Percentiles rank a stretch among this genome's conserved stretches.
phyloP scores from a whole-genome alignment of 805 yeast genomes.

The Dipodascopsis tothii region DNA sequence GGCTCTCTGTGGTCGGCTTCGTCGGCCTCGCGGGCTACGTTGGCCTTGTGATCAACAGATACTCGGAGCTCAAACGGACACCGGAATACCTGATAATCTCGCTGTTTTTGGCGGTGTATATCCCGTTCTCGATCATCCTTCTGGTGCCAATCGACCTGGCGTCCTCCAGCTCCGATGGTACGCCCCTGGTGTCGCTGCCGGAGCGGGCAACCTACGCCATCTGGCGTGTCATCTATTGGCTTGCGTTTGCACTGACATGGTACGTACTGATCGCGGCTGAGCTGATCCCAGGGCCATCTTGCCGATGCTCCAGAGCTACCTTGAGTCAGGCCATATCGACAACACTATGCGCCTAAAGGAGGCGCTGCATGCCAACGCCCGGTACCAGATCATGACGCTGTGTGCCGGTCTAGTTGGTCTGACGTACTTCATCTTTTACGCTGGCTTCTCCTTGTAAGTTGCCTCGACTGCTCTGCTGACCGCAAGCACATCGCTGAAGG shows the following conservation, averaged over 20 bases:
- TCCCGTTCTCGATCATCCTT: constrained; percentile 68
- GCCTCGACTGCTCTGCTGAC: neutral
- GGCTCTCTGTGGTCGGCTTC: constrained; percentile 26
- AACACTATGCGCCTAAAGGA: constrained; percentile 43
- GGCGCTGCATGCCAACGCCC: constrained; percentile 49
- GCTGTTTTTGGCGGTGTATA: constrained; percentile 52
- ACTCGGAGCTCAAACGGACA: constrained; percentile 32
- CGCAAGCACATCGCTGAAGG: constrained; percentile 43
- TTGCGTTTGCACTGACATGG: constrained; percentile 76
- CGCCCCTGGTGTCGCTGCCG: constrained; percentile 44
- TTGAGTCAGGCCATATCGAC: constrained; percentile 59
- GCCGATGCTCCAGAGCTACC: constrained; percentile 67
- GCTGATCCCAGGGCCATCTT: constrained; percentile 38
- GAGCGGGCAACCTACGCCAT: constrained; percentile 42
- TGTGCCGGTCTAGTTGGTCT: constrained; percentile 47
- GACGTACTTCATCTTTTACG: constrained; percentile 50
- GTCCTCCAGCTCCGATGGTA: constrained; percentile 40
- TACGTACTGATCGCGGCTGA: constrained; percentile 1
- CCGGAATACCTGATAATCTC: constrained; percentile 43
- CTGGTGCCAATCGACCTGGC: constrained; percentile 69
- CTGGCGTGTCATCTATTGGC: constrained; percentile 77
- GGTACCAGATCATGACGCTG: constrained; percentile 54
- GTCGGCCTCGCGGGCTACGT: constrained; percentile 30
- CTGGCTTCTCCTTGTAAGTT: constrained; percentile 43
- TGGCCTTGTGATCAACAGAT: constrained; percentile 33